These are phyloP conservation scores for Limtongozyma cylindracea DNA, from an alignment of 805 yeast species.

Conservation along the genomic window DNA sequence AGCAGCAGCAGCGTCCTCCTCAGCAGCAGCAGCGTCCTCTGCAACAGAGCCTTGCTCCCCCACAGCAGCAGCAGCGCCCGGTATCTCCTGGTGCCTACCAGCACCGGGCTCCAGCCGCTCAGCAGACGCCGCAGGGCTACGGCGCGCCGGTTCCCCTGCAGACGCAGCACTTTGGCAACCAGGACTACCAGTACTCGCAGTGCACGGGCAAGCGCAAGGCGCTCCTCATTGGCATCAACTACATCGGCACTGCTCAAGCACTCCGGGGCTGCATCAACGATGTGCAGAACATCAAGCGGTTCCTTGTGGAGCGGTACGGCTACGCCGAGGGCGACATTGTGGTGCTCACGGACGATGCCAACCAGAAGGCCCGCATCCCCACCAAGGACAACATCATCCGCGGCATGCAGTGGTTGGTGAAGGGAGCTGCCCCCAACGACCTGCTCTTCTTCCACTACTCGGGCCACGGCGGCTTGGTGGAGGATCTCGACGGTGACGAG, in stretches of 20 bases:
- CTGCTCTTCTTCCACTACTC: constrained; percentile 64
- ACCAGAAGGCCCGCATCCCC: constrained; percentile 24
- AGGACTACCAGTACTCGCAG: constrained; percentile 30
- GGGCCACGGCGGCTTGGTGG: constrained; percentile 65
- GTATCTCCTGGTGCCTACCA: no score
- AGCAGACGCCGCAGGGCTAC: constrained; percentile 2
- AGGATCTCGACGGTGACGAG: constrained; percentile 51
- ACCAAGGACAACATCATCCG: constrained; percentile 42
- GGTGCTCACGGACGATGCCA: constrained; percentile 26
- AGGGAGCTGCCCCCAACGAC: constrained; percentile 52
- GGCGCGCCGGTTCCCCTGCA: constrained; percentile 4
- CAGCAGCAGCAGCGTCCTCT: no score
- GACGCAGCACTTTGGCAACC: constrained; percentile 9
- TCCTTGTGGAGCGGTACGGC: constrained; percentile 14
- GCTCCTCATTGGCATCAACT: constrained; percentile 54
- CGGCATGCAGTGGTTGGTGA: constrained; percentile 67
- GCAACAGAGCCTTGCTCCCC: no score
- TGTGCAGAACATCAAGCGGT: constrained; percentile 23
- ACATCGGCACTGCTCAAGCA: constrained; percentile 33
- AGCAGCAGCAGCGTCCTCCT: no score
- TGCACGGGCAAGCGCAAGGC: constrained; percentile 60
- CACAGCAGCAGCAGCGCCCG: no score
- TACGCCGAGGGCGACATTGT: constrained; percentile 30
- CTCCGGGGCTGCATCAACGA: constrained; percentile 69
- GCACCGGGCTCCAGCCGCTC: constrained; percentile 5